phyloP scores from a whole-genome alignment of 2,329 filamentous ascomycete species.

The Ceratocystiopsis sp. region DNA sequence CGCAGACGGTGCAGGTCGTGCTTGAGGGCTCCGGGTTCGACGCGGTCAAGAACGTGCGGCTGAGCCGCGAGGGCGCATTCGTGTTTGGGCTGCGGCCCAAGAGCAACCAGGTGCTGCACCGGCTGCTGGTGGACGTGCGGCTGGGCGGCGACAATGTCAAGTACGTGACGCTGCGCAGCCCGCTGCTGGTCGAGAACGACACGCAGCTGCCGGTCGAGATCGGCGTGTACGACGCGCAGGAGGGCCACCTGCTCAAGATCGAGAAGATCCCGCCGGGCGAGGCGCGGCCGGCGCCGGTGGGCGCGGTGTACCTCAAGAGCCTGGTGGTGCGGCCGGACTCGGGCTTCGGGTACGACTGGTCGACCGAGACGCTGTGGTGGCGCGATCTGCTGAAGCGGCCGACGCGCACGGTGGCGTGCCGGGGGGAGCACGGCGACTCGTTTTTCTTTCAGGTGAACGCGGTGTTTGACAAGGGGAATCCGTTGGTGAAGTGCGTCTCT shows the following conservation, averaged over 20 bases:
- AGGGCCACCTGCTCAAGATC: conserved; percentile 86
- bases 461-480: conserved; percentile 66
- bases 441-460: conserved; percentile 97
- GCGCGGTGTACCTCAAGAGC: conserved; percentile 78
- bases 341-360: conserved; percentile 95
- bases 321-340: conserved; percentile 80
- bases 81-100: conserved; percentile 80
- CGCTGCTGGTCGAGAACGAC: conserved; percentile 82
- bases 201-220: conserved; percentile 93
- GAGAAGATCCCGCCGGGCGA: conserved; percentile 94
- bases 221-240: conserved; percentile 72
- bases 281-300: conserved; percentile 75
- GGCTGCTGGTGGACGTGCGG: conserved; percentile 78
- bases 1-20: conserved; percentile 54
- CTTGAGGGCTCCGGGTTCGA: conserved; percentile 93
- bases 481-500: conserved; percentile 48
- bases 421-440: conserved; percentile 69
- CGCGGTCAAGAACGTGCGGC: conserved; percentile 66
- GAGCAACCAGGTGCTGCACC: conserved; percentile 69
- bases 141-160: conserved; percentile 94
- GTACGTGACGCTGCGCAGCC: conserved; percentile 88
- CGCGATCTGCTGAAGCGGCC: conserved; percentile 73
- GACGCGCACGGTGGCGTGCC: conserved; percentile 75
- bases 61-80: conserved; percentile 88
- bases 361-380: conserved; percentile 79